These are phyloP conservation scores for Penicillium fuscoglaucum DNA, from an alignment of 2,329 filamentous ascomycete genomes.

Conservation along the genomic window DNA sequence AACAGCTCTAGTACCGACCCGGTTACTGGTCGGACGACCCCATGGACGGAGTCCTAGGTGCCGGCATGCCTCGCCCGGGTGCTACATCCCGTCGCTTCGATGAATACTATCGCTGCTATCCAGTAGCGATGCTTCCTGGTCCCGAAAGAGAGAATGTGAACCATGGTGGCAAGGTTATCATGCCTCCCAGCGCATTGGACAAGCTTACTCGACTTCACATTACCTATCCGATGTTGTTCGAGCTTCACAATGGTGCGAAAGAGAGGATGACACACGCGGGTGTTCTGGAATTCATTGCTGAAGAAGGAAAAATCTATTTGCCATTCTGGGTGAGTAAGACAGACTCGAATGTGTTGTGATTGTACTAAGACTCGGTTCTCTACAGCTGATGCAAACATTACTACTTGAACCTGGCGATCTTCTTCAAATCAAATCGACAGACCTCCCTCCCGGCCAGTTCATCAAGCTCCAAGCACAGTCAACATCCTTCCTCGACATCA, in stretches of 20 bases:
- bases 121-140: constrained; percentile 88
- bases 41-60: constrained; percentile 55
- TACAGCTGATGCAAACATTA: constrained; percentile 89
- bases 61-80: constrained; percentile 53
- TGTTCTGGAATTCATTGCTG: constrained; percentile 95
- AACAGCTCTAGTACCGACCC: constrained; percentile 43
- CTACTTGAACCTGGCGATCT: constrained; percentile 88
- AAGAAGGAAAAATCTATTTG: constrained; percentile 94
- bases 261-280: constrained; percentile 84
- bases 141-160: constrained; percentile 87
- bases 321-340: constrained; percentile 75
- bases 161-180: constrained; percentile 95
- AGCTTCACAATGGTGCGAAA: constrained; percentile 85
- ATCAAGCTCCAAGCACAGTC: constrained; percentile 97
- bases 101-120: constrained; percentile 98
- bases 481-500: constrained; percentile 91
- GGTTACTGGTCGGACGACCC: constrained; percentile 56
- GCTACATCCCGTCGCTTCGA: constrained; percentile 76
- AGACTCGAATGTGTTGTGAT: constrained; percentile 4
- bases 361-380: constrained; percentile 5
- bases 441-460: constrained; percentile 82
- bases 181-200: constrained; percentile 93
- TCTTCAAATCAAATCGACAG: constrained; percentile 91
- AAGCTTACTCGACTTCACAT: constrained; percentile 96
- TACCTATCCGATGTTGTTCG: constrained; percentile 95